These are phyloP conservation scores for Salix dunnii DNA, from an alignment of 345 rosid genomes.

Conservation along the genomic window DNA sequence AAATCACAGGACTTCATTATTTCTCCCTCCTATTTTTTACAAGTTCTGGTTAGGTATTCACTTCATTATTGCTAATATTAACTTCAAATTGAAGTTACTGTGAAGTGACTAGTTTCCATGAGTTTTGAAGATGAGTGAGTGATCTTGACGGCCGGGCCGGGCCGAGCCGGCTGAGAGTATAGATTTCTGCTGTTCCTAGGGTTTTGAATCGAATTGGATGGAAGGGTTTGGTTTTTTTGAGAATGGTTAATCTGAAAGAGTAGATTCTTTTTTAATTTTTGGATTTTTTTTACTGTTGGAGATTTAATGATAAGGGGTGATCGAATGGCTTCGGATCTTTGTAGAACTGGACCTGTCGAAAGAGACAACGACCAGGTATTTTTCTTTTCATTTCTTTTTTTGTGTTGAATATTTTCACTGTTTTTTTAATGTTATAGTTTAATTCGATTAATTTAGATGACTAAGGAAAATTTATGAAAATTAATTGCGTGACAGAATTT, in stretches of 20 bases:
- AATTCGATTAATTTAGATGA: not conserved
- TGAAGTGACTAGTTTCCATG: not conserved
- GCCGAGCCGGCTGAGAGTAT: constrained; percentile 10
- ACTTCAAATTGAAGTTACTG: not conserved
- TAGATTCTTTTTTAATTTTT: constrained; percentile 8
- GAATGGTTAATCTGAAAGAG: constrained; percentile 25
- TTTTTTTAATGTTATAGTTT: not conserved
- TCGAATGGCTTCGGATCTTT: constrained; percentile 92
- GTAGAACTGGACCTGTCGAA: constrained; percentile 75
- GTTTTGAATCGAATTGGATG: constrained; percentile 30
- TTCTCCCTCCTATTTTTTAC: not conserved
- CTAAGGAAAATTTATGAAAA: not conserved
- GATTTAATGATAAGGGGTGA: constrained; percentile 50
- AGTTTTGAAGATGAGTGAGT: not conserved
- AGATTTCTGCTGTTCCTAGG: constrained; percentile 25
- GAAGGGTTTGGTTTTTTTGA: constrained; percentile 34
- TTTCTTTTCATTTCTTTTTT: not conserved
- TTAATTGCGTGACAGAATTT: not conserved
- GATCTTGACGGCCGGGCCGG: constrained; percentile 29
- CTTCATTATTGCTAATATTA: not conserved
- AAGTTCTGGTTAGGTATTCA: not conserved
- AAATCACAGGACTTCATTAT: not conserved
- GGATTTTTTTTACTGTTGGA: not conserved
- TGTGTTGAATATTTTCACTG: not conserved
- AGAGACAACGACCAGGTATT: constrained; percentile 93